Evolutionary conservation across 2,329 filamentous ascomycete genomes (phyloP), one percentile per base, ranked within the genome.

Genomic region (Colletotrichum sp.): DNA sequence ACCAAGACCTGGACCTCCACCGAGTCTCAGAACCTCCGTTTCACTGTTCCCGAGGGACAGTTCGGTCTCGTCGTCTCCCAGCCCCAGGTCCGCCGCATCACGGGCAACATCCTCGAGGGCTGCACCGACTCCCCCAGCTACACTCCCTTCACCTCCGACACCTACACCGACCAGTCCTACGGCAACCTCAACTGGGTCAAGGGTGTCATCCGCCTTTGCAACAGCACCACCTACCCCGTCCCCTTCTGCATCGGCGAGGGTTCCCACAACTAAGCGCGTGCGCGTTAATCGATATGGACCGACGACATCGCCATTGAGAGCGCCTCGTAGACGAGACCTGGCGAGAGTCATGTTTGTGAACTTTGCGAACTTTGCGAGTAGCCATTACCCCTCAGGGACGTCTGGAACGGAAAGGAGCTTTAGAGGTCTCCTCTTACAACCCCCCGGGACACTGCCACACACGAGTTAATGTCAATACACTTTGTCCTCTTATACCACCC

Each of bases 41-140:
- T 82, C 67, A 78, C 72, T 7, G 82, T 87, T 0, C 84, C 85
- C 3, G 78, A 72, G 1, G 84, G 82, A 62, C 83, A 86, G 78
- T 85, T 82, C 75, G 85, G 85, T 26, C 80, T 83, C 18, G 82
- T 86, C 49, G 84, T 87, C 24, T 85, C 82, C 75, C 79, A 87
- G 84, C 79, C 83, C 80, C 6, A 79, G 78, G 79, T 84, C 81
- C 24, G 82, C 80, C 75, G 81, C 82, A 34, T 80, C 39, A 80
- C 78, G n/a, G 85, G 85, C 26, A 83, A 81, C 60, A 75, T 84
- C n/a, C 80, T 84, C 65, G 76, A 76, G 21, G 85, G 85, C 21
- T 83, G 79, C 59, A 81, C 84, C 68, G 84, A 85, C 57, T 77
- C 78, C 3, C 79, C 80, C 6, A 80, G 78, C 10, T 78, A 71